phyloP scores from a whole-genome alignment of 1,139 yeast genomes.

The Yarrowia galli region DNA sequence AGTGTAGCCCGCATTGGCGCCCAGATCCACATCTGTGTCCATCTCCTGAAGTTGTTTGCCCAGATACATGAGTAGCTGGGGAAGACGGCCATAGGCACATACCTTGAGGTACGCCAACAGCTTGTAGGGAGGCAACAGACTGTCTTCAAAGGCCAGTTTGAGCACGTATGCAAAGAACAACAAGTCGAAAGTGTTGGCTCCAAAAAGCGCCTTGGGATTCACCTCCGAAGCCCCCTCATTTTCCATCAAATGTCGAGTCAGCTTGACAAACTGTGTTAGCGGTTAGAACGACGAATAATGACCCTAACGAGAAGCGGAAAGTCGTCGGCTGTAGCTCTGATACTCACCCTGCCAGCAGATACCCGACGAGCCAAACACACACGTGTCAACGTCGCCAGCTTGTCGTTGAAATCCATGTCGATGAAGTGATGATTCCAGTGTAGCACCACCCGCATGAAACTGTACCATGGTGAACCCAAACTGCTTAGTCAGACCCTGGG shows the following conservation, averaged over 20 bases:
- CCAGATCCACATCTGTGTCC: constrained; percentile 35
- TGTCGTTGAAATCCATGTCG: constrained; percentile 36
- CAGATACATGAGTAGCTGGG: constrained; percentile 40
- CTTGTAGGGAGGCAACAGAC: constrained; percentile 44
- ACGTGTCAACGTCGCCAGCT: constrained; percentile 37
- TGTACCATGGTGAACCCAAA: neutral
- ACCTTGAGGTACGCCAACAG: constrained; percentile 42
- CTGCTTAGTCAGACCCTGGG: constrained; percentile 13
- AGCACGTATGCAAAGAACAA: constrained; percentile 49
- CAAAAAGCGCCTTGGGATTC: constrained; percentile 37
- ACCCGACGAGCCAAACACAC: constrained; percentile 35
- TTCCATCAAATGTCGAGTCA: constrained; percentile 33
- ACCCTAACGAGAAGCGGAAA: neutral
- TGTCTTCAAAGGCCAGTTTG: constrained; percentile 47
- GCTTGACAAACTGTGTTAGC: constrained; percentile 36
- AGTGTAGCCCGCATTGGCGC: constrained; percentile 22
- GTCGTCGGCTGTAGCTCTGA: neutral
- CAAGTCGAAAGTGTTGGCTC: constrained; percentile 44
- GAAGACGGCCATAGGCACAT: constrained; percentile 30
- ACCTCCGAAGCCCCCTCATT: constrained; percentile 26
- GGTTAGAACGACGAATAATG: too few species aligned
- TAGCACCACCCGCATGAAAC: neutral
- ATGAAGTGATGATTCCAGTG: neutral
- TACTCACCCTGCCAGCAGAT: constrained; percentile 36
- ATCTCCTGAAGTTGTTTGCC: constrained; percentile 40